Evolutionary conservation across 2,329 filamentous ascomycete species (phyloP), one percentile per base, ranked within the genome.

Genomic region (Fusarium nematophilum): DNA sequence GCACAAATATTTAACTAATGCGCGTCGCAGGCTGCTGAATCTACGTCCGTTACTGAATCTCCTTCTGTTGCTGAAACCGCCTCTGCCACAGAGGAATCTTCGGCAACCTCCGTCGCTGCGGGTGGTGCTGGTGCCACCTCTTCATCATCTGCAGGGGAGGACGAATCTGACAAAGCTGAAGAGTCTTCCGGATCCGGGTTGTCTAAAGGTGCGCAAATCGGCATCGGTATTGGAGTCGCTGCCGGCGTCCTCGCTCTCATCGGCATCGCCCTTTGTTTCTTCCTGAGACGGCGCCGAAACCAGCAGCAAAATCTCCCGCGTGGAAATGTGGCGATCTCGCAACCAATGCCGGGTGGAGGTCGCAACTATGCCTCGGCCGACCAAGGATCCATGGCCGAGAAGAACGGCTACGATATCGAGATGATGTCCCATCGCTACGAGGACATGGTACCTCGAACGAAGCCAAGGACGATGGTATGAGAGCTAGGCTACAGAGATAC

Each of bases 401-500:
- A 79, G 49, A 71, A 75, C 37, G 73, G 73, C 9, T 71, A 74
- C 39, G 81, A 83, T 39, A 75, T 85, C 36, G 83, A 86, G 62
- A 74, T 80, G 66, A 79, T 80, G 56, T 78, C 82, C 4, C 78
- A 81, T 55, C 78, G 82, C 34, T 86, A 86, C 60, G 84, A 86
- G 70, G 84, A 86, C 59, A 83, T 86, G 82, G 65, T 83, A 17
- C 83, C 83, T 23, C 75, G 82, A 37, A 76, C 79, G 55, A 76
- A 80, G 39, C 84, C 84, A 9, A 75, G 77, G 68, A 76, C 71
- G 13, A 75, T 79, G 72, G 75, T 80, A 9, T 79, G 54, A 69
- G 42, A 15, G n/a, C 25, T 39, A 40, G 25, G 27, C 39, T 38
- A 25, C 31, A 23, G 36, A 33, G 38, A 51, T 23, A 40, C 30